Evolutionary conservation across 73 alveolate genomes (phyloP), one percentile per base, ranked within the genome.

Genomic region (Stentor coeruleus): DNA sequence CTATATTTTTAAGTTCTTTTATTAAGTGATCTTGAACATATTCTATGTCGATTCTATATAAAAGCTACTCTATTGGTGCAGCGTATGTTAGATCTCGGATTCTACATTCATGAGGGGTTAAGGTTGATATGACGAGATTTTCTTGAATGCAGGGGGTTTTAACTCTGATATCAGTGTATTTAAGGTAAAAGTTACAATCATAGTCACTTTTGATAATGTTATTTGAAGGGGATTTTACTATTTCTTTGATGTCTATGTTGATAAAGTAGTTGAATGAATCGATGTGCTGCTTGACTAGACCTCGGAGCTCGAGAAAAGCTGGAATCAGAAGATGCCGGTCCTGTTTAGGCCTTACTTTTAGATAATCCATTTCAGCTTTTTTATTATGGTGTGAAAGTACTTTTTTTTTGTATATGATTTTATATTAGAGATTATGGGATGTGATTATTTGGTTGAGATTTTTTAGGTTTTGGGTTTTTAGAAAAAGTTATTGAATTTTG

Each of bases 51-150:
- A 95, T 99, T 31, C 84, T 87, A 59, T 60, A 6, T 28, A 60
- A 11, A 11, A 11, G 55, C 28, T 60, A 60, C 83, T 3, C 28
- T 74, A 97, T 95, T 14, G 99, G 99, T n/a, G 99, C 98, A 3
- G 95, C 79, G 82, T 97, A 97, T 30, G 99, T 97, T 74, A 97
- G 73, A 88, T 89, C 98, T 76, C 99, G 85, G 59, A 95, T 57
- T 79, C 99, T 91, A 74, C 99, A 97, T 84, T 91, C 97, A 85
- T 94, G 97, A 0, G 99, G 99, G 39, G 89, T 92, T 39, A 95
- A 58, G 1, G 11, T 72, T 38, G 77, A 84, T 11, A 77, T 82
- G 58, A 82, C 80, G 79, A 83, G 81, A 72, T 96, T 97, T 84
- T 97, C 99, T 66, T 85, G 89, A 39, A 91, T 87, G 58, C 87